These are phyloP conservation scores for Pittosporum tobira DNA, from an alignment of 129 eudicot species.

Conservation along the genomic window DNA sequence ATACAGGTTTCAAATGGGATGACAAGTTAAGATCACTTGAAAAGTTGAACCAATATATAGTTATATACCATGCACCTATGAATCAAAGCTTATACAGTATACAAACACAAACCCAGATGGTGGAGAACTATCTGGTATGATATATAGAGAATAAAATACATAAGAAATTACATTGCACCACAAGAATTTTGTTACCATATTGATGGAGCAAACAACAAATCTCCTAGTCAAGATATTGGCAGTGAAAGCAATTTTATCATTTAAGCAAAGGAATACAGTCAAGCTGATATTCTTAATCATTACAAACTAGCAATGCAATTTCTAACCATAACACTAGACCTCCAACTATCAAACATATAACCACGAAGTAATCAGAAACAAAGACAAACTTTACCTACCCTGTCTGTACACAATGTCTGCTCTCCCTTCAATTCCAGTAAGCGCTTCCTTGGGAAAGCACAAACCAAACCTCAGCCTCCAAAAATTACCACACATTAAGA, in stretches of 20 bases:
- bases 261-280: constrained; percentile 15
- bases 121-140: too few species aligned
- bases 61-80: too few species aligned
- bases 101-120: too few species aligned
- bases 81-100: too few species aligned
- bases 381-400: constrained; percentile 16
- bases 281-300: constrained; percentile 2
- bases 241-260: neutral
- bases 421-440: constrained; percentile 5
- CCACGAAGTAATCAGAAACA: neutral
- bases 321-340: constrained; percentile 8
- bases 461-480: constrained; percentile 6
- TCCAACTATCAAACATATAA: constrained; percentile 14
- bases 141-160: too few species aligned
- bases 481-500: constrained; percentile 2
- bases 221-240: neutral
- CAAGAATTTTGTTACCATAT: too few species aligned
- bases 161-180: too few species aligned
- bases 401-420: constrained; percentile 34
- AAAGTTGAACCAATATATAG: too few species aligned
- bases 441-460: constrained; percentile 1
- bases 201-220: neutral
- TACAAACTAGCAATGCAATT: neutral
- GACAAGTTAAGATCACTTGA: too few species aligned
- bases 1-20: too few species aligned